phyloP scores from a whole-genome alignment of 2,329 filamentous ascomycete species.

The Escovopsis sp. region DNA sequence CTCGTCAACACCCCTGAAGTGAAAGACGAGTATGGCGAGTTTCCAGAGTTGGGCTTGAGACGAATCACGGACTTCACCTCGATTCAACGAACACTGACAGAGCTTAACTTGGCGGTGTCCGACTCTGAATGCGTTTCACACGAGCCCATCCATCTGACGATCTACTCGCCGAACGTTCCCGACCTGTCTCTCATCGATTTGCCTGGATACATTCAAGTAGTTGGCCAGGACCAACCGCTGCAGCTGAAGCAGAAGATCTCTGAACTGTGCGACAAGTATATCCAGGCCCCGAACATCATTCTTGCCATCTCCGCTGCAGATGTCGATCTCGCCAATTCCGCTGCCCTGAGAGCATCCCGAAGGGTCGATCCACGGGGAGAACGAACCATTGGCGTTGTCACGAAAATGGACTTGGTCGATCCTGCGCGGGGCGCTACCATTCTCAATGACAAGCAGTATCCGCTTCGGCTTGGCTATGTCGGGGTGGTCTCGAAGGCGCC shows the following conservation, averaged over 20 bases:
- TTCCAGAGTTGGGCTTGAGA: slow-evolving; percentile 77
- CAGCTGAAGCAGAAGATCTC: slow-evolving; percentile 92
- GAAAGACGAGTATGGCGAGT: slow-evolving; percentile 80
- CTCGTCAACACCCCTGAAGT: slow-evolving; percentile 88
- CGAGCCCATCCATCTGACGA: slow-evolving; percentile 89
- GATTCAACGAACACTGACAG: slow-evolving; percentile 86
- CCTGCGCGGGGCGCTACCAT: slow-evolving; percentile 63
- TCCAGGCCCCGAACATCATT: slow-evolving; percentile 89
- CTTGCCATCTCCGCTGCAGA: slow-evolving; percentile 94
- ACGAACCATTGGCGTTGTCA: slow-evolving; percentile 94
- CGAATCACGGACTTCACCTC: slow-evolving; percentile 85
- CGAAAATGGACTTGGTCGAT: slow-evolving; percentile 97
- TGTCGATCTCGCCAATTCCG: slow-evolving; percentile 93
- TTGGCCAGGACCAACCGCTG: slow-evolving; percentile 75
- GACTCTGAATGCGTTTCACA: slow-evolving; percentile 87
- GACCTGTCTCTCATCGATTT: slow-evolving; percentile 93
- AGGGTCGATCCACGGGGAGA: slow-evolving; percentile 89
- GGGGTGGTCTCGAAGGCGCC: slow-evolving; percentile 84
- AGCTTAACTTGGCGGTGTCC: slow-evolving; percentile 86
- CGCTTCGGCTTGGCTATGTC: slow-evolving; percentile 86
- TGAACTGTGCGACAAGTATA: slow-evolving; percentile 96
- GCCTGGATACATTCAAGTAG: slow-evolving; percentile 93
- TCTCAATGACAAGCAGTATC: slow-evolving; percentile 81
- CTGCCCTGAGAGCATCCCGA: slow-evolving; percentile 75
- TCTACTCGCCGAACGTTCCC: slow-evolving; percentile 89